Evolutionary conservation across 75 land plant genomes (phyloP), one percentile per base, ranked within the genome.

Genomic region (Pinus tabuliformis): DNA sequence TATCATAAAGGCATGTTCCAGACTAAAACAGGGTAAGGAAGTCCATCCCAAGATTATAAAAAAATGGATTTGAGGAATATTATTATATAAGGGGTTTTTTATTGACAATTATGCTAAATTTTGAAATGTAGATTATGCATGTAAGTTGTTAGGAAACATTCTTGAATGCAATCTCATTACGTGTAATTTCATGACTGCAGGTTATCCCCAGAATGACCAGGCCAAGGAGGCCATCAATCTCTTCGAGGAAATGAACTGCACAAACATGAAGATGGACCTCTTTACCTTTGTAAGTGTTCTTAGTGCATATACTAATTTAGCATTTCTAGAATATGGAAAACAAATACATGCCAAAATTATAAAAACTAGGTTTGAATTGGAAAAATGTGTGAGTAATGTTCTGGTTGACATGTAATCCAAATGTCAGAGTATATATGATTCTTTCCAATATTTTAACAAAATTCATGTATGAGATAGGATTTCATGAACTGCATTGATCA

Each of bases 381-480:
- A 79, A 61, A 64, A 74, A 16, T 87, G 83, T 78, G 86, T 85
- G 18, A 79, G 81, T 39, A 87, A 83, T 81, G 85, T 87, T 30
- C 77, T 90, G n/a, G 59, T 90, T 30, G 81, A 85, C 80, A 90
- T 87, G 92, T 90, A 90, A 71, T 82, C 89, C 14, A 87, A 85
- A 36, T 85, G 87, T 80, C 89, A 88, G 18, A 86, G 83, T 70
- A 56, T 90, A 13, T 42, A 65, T 2, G 81, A 81, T 62, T 80
- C 89, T 76, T 56, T n/a, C n/a, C 12, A 70, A 59, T 77, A 82
- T 18, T 90, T 90, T 61, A 56, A 70, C 37, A 73, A 73, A 8
- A 85, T 90, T 64, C 17, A 11, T 4, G 56, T 58, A 17, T 79
- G 77, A 56, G 88, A 87, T 76, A 22, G 81, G 63, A 81, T 87